phyloP scores from a whole-genome alignment of 1,284 basidiomycete species.

The Pseudozyma flocculosa region DNA sequence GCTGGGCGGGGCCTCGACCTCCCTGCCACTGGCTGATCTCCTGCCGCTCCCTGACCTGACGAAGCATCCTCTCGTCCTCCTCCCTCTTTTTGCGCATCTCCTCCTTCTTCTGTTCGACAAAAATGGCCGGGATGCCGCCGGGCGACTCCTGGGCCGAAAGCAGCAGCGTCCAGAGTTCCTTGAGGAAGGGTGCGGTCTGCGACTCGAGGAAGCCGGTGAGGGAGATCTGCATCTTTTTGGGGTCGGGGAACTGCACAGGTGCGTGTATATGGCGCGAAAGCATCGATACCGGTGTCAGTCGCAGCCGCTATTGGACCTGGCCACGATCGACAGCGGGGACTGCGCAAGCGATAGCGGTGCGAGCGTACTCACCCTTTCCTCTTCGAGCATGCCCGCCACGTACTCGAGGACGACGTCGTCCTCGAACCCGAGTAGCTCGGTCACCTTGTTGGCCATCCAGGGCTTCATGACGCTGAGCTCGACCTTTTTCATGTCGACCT shows the following conservation, averaged over 20 bases:
- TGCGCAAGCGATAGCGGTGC: too few relatives aligned
- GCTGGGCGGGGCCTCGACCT: slow-evolving; percentile 52
- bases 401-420: slow-evolving; percentile 97
- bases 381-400: slow-evolving; percentile 87
- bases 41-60: slow-evolving; percentile 62
- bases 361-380: slow-evolving; percentile 77
- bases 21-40: slow-evolving; percentile 17
- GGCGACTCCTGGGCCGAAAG: slow-evolving; percentile 85
- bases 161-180: slow-evolving; percentile 81
- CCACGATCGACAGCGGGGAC: too few relatives aligned
- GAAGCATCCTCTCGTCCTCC: slow-evolving; percentile 67
- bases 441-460: slow-evolving; percentile 89
- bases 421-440: slow-evolving; percentile 86
- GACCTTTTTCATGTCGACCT: slow-evolving; percentile 94
- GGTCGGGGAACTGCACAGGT: slow-evolving; percentile 79
- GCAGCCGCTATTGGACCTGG: too few relatives aligned
- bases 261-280: too few relatives aligned
- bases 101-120: slow-evolving; percentile 92
- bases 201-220: slow-evolving; percentile 81
- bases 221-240: slow-evolving; percentile 91
- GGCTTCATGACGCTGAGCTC: slow-evolving; percentile 74
- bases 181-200: slow-evolving; percentile 81
- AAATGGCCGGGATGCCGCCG: slow-evolving; percentile 85
- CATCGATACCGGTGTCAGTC: neutral
- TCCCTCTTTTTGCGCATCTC: slow-evolving; percentile 80